Conservation (phyloP, 176 grass and related monocot species). For the Poa annua region DNA sequence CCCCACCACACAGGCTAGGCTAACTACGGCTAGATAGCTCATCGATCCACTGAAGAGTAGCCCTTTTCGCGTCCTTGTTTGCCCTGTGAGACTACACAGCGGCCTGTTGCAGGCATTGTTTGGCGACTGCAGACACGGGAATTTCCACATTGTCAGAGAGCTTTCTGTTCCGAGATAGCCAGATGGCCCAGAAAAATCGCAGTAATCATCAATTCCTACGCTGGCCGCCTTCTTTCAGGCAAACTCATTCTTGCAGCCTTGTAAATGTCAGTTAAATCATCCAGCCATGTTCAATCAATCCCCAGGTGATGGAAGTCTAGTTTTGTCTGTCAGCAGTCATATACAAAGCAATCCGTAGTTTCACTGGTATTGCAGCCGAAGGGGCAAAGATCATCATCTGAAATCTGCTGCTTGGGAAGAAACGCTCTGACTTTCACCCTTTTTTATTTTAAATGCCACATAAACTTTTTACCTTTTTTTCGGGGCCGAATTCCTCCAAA, state of each 20-base stretch:
- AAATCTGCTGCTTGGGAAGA: no score
- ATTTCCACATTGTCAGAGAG: background rate
- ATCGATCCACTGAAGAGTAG: background rate
- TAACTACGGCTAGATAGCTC: background rate
- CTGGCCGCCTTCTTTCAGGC: background rate
- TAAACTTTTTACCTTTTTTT: no score
- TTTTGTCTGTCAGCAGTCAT: background rate
- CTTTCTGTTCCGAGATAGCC: background rate
- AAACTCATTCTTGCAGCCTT: background rate
- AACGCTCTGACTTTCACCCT: no score
- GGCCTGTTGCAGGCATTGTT: background rate
- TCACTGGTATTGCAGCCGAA: background rate
- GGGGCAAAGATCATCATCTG: background rate
- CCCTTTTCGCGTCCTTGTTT: background rate
- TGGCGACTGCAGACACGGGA: background rate
- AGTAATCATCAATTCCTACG: background rate
- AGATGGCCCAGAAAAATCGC: background rate
- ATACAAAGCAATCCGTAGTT: background rate
- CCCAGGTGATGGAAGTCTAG: background rate
- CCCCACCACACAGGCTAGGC: no score
- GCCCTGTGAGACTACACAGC: background rate
- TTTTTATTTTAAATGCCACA: no score
- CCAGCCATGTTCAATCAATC: background rate
- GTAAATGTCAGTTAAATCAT: background rate
- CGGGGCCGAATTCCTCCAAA: no score